These are phyloP conservation scores for Pyrus hybrid DNA, from an alignment of 331 rosid genomes.

Conservation along the genomic window DNA sequence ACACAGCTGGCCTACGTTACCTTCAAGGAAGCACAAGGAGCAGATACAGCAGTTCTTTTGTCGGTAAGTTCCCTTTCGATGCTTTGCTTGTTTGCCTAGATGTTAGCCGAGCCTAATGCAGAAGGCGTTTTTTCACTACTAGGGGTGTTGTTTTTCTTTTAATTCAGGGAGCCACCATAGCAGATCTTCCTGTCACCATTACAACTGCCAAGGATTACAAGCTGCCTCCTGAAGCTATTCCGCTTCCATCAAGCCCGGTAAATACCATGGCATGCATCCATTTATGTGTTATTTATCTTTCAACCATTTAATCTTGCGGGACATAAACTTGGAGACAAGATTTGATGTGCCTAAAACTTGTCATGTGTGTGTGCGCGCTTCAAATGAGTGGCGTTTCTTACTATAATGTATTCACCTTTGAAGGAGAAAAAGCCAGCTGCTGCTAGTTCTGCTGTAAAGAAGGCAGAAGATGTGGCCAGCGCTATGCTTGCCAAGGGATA, in stretches of 20 bases:
- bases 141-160: not conserved
- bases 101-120: no score
- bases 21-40: conserved; percentile 68
- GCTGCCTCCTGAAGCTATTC: conserved; percentile 65
- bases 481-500: conserved; percentile 86
- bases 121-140: no score
- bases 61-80: conserved; percentile 38
- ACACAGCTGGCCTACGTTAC: no score
- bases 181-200: conserved; percentile 45
- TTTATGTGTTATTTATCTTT: not conserved
- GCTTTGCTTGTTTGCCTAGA: no score
- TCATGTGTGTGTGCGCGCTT: no score
- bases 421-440: conserved; percentile 35
- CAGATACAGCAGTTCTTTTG: conserved; percentile 64
- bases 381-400: not conserved
- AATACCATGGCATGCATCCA: conserved; percentile 12
- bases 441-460: no score
- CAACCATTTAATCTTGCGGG: not conserved
- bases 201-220: conserved; percentile 54
- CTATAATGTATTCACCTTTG: not conserved
- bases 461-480: no score
- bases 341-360: not conserved
- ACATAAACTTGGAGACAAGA: not conserved
- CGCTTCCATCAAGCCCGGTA: conserved; percentile 40
- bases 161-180: conserved; percentile 64